Evolutionary conservation across 2,329 filamentous ascomycete species (phyloP), one percentile per base, ranked within the genome.

Genomic region (Emydomyces testavorans): DNA sequence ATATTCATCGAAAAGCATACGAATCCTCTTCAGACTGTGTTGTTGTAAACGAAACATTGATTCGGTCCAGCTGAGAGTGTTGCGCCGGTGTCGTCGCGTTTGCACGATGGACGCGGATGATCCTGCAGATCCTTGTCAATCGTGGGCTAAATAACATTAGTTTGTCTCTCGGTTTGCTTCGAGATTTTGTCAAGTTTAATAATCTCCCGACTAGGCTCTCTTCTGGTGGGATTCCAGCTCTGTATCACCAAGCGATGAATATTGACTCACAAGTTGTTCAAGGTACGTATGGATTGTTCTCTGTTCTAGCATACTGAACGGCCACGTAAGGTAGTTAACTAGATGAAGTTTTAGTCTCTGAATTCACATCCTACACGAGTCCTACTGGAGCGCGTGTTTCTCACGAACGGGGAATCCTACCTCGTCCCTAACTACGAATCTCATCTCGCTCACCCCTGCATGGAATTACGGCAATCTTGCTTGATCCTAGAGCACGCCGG

Each of bases 361-460:
- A n/a, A n/a, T n/a, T n/a, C n/a, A n/a, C n/a, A n/a, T 21, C 4
- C 6, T 6, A n/a, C 38, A 21, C 15, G 10, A 37, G 43, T 37
- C 31, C 34, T 34, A 38, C 43, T 46, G 15, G 23, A n/a, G 13
- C 43, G 43, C 43, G 43, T 34, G 11, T 32, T 15, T 35, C 42
- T 23, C 24, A 40, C 20, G 24, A 40, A 24, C 36, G 26, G 35
- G 16, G 24, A 47, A 47, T 47, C 45, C 45, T 47, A 47, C 45
- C 45, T 40, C 24, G 26, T 29, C 20, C 13, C 20, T 18, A 35
- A n/a, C n/a, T n/a, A n/a, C n/a, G n/a, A n/a, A 23, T 23, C 16
- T 47, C 45, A 40, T 39, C 23, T 46, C 24, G 35, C 18, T 6
- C 16, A 39, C 36, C 45, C 45, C 28, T 32, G 35, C 11, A 29